Conservation (phyloP, 768 basidiomycete genomes). For the Pulveroboletus frians region DNA sequence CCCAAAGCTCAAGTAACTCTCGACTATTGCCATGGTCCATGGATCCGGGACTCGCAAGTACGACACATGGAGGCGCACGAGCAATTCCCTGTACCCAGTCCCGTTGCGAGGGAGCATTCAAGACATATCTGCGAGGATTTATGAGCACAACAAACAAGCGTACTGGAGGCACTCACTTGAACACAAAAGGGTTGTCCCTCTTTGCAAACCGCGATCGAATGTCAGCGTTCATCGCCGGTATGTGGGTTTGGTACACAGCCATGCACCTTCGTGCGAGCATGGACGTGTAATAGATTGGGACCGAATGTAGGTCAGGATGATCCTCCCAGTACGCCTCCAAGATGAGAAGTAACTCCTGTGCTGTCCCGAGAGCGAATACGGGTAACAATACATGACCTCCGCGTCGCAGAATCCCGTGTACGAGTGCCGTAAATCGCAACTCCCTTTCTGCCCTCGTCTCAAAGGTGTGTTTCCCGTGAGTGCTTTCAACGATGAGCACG, state of each 20-base stretch:
- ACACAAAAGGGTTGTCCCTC: slow-evolving; percentile 96
- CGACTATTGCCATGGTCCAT: slow-evolving; percentile 87
- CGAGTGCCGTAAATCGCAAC: slow-evolving; percentile 78
- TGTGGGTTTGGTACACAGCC: slow-evolving; percentile 95
- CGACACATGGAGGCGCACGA: slow-evolving; percentile 90
- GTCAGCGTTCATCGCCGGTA: slow-evolving; percentile 93
- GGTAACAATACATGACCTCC: slow-evolving; percentile 95
- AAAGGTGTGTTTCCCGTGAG: slow-evolving; percentile 88
- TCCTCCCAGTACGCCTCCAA: slow-evolving; percentile 96
- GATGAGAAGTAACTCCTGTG: slow-evolving; percentile 88
- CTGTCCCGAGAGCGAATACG: slow-evolving; percentile 89
- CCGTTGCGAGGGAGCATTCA: slow-evolving; percentile 66
- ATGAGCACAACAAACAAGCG: not conserved
- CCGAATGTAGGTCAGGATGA: slow-evolving; percentile 86
- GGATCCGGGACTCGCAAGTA: slow-evolving; percentile 92
- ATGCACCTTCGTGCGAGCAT: slow-evolving; percentile 92
- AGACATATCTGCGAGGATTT: slow-evolving; percentile 54
- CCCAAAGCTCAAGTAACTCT: slow-evolving; percentile 91
- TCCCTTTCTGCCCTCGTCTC: slow-evolving; percentile 88
- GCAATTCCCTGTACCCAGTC: slow-evolving; percentile 86
- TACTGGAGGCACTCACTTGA: slow-evolving; percentile 62
- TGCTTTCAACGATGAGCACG: slow-evolving; percentile 94
- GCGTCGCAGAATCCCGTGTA: slow-evolving; percentile 85
- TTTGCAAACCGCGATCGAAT: slow-evolving; percentile 86
- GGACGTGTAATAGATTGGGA: slow-evolving; percentile 94